These are phyloP conservation scores for Volvariella surrecta DNA, from an alignment of 1,284 basidiomycete genomes.

Conservation along the genomic window DNA sequence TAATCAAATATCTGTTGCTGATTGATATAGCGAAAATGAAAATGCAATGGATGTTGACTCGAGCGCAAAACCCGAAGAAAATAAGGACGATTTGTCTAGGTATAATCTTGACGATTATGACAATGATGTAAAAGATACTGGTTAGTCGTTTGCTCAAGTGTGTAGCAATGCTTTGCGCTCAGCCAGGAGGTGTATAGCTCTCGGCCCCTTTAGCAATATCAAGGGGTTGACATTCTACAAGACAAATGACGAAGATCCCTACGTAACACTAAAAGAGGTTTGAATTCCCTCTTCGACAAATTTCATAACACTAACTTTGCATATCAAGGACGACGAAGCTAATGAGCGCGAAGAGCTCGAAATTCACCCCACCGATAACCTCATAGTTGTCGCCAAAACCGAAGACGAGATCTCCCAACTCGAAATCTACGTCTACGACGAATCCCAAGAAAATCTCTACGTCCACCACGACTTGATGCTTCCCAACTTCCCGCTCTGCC, in stretches of 20 bases:
- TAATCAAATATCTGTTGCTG: conserved; percentile 15
- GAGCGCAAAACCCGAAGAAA: conserved; percentile 24
- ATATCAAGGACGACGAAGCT: conserved; percentile 54
- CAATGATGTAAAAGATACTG: conserved; percentile 63
- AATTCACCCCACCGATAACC: conserved; percentile 85
- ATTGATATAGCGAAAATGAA: conserved; percentile 36
- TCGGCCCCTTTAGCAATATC: conserved; percentile 93
- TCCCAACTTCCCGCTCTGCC: conserved; percentile 94
- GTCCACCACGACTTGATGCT: conserved; percentile 98
- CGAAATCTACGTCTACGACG: conserved; percentile 93
- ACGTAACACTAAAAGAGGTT: conserved; percentile 93
- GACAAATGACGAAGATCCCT: conserved; percentile 92
- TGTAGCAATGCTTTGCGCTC: not conserved
- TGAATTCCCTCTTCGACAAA: conserved; percentile 15
- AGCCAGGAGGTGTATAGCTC: conserved; percentile 38
- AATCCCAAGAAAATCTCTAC: conserved; percentile 87
- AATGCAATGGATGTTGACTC: conserved; percentile 65
- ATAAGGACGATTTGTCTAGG: conserved; percentile 70
- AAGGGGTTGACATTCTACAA: conserved; percentile 92
- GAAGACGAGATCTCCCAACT: conserved; percentile 96
- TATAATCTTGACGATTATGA: conserved; percentile 96
- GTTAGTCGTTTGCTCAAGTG: conserved; percentile 23
- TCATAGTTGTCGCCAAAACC: conserved; percentile 91
- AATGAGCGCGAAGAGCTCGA: conserved; percentile 89
- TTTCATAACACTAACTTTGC: conserved; percentile 1